Conservation (phyloP, 805 yeast species). For the Barnettozyma pratensis region DNA sequence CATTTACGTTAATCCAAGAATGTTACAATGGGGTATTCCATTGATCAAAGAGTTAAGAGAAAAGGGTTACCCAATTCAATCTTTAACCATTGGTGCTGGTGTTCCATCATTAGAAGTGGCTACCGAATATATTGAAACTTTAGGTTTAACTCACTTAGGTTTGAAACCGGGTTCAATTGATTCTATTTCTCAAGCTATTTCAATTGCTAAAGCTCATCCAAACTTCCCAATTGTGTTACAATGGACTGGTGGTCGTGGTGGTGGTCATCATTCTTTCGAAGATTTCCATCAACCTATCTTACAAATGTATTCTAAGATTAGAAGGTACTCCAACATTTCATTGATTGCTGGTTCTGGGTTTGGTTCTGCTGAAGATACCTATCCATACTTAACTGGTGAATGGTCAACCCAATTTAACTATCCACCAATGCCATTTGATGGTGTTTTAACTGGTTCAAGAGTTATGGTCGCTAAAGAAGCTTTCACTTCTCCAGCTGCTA, state of each 20-base stretch:
- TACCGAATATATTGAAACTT: constrained; percentile 86
- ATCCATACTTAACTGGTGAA: constrained; percentile 94
- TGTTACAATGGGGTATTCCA: constrained; percentile 99
- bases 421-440: constrained; percentile 99
- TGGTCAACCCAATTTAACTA: constrained; percentile 87
- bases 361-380: constrained; percentile 95
- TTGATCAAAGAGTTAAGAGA: constrained; percentile 83
- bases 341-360: constrained; percentile 98
- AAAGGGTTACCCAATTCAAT: constrained; percentile 93
- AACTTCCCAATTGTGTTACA: constrained; percentile 93
- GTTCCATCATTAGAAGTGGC: constrained; percentile 98
- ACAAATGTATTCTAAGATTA: constrained; percentile 91
- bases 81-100: constrained; percentile 98
- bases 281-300: constrained; percentile 97
- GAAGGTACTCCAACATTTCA: constrained; percentile 85
- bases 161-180: constrained; percentile 98
- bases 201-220: constrained; percentile 95
- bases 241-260: constrained; percentile 99
- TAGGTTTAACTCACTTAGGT: constrained; percentile 90
- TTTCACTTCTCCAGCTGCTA: constrained; percentile 88
- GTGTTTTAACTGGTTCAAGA: constrained; percentile 92
- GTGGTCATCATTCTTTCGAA: constrained; percentile 99
- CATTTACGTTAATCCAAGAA: constrained; percentile 93
- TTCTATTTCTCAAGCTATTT: constrained; percentile 77
- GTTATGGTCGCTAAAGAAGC: constrained; percentile 98